phyloP scores from a whole-genome alignment of 306 rosid species.

The Fragaria vesca region DNA sequence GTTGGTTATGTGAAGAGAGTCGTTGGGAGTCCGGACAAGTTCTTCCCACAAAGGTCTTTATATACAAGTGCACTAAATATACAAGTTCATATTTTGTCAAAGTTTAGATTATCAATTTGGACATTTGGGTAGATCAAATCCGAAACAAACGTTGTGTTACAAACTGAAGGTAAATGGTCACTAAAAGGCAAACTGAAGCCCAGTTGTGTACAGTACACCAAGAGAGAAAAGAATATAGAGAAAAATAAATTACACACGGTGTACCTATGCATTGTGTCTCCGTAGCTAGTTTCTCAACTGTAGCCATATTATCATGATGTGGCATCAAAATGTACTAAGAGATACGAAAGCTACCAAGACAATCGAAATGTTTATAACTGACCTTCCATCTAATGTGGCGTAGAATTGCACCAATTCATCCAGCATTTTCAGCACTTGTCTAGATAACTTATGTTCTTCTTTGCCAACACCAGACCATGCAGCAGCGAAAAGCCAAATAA shows the following conservation, averaged over 20 bases:
- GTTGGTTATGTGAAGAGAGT: no score
- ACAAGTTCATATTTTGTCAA: no score
- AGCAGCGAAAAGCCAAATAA: slow-evolving; percentile 4
- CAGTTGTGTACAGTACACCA: no score
- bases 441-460: not conserved
- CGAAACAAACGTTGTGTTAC: no score
- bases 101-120: no score
- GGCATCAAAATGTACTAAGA: not conserved
- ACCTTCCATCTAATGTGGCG: slow-evolving; percentile 28
- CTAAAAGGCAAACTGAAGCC: no score
- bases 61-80: no score
- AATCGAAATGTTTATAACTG: not conserved
- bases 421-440: slow-evolving; percentile 12
- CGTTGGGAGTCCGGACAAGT: not conserved
- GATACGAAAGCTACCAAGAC: not conserved
- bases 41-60: not conserved
- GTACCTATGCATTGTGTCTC: no score
- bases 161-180: no score
- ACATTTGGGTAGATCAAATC: no score
- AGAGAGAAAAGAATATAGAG: no score
- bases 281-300: not conserved
- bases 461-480: not conserved
- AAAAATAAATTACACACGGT: no score
- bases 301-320: not conserved
- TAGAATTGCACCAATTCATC: slow-evolving; percentile 33